Base-by-base conservation (phyloP, 768 basidiomycete species). In the Suillus plorans region DNA sequence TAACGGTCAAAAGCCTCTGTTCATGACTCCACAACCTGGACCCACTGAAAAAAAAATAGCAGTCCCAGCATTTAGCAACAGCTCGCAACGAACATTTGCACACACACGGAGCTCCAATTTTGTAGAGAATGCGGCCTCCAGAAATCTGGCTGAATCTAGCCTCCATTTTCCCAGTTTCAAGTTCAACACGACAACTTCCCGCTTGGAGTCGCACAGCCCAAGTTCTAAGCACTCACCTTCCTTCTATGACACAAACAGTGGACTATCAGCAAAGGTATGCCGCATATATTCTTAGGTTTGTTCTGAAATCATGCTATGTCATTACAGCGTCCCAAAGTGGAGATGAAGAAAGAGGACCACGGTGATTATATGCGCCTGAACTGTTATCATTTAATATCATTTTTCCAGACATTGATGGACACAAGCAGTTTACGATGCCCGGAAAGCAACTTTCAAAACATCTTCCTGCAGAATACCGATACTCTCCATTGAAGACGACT, bases 311-410 rank as follows among this genome's bases (percentile, higher is more conserved):
- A 18, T 20, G n/a, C 1, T 28, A 9, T 42, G 13, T 31, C 31
- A 39, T 63, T 60, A 2, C 28, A 59, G 58, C 58, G 58, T 31
- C 58, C 25, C 12, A 42, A 42, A 18, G 39, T 28, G 25, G 58
- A 42, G 14, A 44, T 61, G 18, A 63, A 59, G 20, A 65, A 67
- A 8, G 68, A 70, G 10, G 56, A 63, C 57, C 52, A 59, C 34
- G 74, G 74, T 77, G 64, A 5, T 69, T 71, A 61, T 74, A 71
- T 71, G 67, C 70, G 65, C 58, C 28, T 37, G 20, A 4, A 52
- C 13, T 42, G 22, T 20, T 42, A 20, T 28, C 1, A 20, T 42
- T 22, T 10, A 18, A 34, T 45, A 53, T 58, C 56, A 16, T 47
- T 37, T 64, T 53, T 57, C 56, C 41, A 69, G 67, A 75, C n/a